Evolutionary conservation across 805 yeast species (phyloP).

Genomic region (Candida wancherniae): DNA sequence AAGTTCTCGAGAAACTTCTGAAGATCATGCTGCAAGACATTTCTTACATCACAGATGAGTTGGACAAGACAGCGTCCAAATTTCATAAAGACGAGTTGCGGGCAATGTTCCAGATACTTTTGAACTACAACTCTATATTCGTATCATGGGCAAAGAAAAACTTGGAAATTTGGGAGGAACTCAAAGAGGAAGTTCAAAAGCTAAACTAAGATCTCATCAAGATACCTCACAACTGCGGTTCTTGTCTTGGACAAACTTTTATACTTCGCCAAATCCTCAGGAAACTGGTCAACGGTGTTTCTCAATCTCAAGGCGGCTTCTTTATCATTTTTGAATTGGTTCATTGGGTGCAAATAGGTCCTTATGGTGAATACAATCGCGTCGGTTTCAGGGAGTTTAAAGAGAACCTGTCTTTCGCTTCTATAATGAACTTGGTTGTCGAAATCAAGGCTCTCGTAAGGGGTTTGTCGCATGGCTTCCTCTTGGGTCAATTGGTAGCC

Average conservation of each 20-base stretch:
- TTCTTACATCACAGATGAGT: conserved; percentile 38
- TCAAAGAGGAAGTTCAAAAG: conserved; percentile 36
- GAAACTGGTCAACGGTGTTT: conserved; percentile 62
- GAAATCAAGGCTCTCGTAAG: conserved; percentile 30
- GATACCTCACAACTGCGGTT: conserved; percentile 44
- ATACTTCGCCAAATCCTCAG: conserved; percentile 54
- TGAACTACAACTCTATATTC: conserved; percentile 51
- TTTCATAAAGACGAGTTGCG: conserved; percentile 49
- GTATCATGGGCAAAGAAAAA: conserved; percentile 66
- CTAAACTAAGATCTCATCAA: conserved; percentile 9
- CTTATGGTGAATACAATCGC: conserved; percentile 50
- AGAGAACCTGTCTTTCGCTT: conserved; percentile 55
- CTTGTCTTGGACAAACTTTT: conserved; percentile 69
- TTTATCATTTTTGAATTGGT: conserved; percentile 41
- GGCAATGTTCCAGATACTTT: conserved; percentile 47
- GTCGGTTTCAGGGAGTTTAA: conserved; percentile 45
- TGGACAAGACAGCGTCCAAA: conserved; percentile 43
- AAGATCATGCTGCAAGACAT: conserved; percentile 38
- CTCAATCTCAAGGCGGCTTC: conserved; percentile 46
- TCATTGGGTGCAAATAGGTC: conserved; percentile 54
- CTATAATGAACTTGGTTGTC: conserved; percentile 49
- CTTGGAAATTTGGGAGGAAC: conserved; percentile 63
- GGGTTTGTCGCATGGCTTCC: conserved; percentile 21
- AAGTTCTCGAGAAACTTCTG: conserved; percentile 49
- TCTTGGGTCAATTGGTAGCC: conserved; percentile 33